These are phyloP conservation scores for Termitomyces sp. DNA, from an alignment of 768 basidiomycete species.

Conservation along the genomic window DNA sequence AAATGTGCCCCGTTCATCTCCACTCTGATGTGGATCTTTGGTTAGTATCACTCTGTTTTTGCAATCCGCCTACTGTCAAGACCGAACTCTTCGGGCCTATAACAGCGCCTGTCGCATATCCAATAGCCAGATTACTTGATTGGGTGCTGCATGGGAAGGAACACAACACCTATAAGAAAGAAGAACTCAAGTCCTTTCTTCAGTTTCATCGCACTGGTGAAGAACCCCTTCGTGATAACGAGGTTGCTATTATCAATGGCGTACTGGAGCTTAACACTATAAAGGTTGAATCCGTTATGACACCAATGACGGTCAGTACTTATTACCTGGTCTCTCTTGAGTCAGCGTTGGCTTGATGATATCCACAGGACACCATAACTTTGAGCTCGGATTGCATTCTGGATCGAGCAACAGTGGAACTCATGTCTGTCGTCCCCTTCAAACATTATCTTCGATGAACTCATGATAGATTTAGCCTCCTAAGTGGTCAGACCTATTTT, in stretches of 20 bases:
- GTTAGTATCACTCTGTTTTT: slow-evolving; percentile 31
- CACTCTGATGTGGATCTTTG: slow-evolving; percentile 62
- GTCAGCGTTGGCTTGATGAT: neutral
- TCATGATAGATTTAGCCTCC: neutral
- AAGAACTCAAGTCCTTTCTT: slow-evolving; percentile 75
- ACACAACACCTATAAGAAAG: slow-evolving; percentile 76
- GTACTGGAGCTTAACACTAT: slow-evolving; percentile 79
- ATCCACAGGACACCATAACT: slow-evolving; percentile 77
- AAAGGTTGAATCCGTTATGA: slow-evolving; percentile 78
- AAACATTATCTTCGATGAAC: neutral
- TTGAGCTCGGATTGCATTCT: slow-evolving; percentile 48
- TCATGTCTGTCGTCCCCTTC: neutral
- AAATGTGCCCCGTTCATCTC: slow-evolving; percentile 73
- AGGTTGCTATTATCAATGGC: slow-evolving; percentile 76
- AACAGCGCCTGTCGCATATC: slow-evolving; percentile 75
- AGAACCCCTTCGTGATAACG: slow-evolving; percentile 76
- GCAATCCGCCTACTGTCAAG: neutral
- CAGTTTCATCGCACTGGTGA: slow-evolving; percentile 76
- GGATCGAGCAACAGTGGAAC: neutral
- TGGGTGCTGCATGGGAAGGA: slow-evolving; percentile 72
- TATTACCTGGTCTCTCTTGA: neutral
- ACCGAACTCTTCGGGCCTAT: slow-evolving; percentile 27
- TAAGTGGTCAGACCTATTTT: neutral
- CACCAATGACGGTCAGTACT: slow-evolving; percentile 61
- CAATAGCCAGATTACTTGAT: slow-evolving; percentile 81